A percentile compares a stretch with the other conserved stretches of the same genome.
phyloP scores from a whole-genome alignment of 192 early-diverging fungal species.

The Podila clonocystis region DNA sequence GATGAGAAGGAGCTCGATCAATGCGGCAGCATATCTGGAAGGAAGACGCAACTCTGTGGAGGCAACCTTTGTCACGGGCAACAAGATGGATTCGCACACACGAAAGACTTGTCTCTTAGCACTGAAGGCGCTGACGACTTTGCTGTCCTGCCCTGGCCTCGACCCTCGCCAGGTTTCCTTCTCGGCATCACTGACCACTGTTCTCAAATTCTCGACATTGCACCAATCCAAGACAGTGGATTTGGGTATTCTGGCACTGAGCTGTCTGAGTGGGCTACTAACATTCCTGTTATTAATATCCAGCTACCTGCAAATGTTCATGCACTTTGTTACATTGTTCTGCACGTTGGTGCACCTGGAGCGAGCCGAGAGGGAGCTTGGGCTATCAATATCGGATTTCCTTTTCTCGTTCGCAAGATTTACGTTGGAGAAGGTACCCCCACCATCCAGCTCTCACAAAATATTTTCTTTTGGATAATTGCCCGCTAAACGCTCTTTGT shows the following conservation, averaged over 20 bases:
- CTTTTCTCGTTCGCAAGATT: constrained; percentile 41
- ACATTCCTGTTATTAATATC: background rate
- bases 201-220: constrained; percentile 42
- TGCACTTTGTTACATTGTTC: constrained; percentile 47
- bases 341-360: constrained; percentile 41
- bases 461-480: background rate
- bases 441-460: background rate
- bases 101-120: constrained; percentile 44
- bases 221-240: constrained; percentile 48
- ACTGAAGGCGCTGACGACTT: constrained; percentile 23
- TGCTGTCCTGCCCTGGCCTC: constrained; percentile 34
- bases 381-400: constrained; percentile 39
- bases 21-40: constrained; percentile 30
- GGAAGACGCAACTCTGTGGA: constrained; percentile 32
- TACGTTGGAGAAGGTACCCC: constrained; percentile 39
- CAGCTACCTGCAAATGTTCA: constrained; percentile 50
- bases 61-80: constrained; percentile 41
- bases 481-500: background rate
- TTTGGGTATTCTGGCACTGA: constrained; percentile 36
- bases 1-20: constrained; percentile 39
- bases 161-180: constrained; percentile 35
- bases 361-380: constrained; percentile 32
- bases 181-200: constrained; percentile 16
- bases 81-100: constrained; percentile 38
- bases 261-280: constrained; percentile 12